These are phyloP conservation scores for Populus hybrid DNA, from an alignment of 441 rosid genomes.

Conservation along the genomic window DNA sequence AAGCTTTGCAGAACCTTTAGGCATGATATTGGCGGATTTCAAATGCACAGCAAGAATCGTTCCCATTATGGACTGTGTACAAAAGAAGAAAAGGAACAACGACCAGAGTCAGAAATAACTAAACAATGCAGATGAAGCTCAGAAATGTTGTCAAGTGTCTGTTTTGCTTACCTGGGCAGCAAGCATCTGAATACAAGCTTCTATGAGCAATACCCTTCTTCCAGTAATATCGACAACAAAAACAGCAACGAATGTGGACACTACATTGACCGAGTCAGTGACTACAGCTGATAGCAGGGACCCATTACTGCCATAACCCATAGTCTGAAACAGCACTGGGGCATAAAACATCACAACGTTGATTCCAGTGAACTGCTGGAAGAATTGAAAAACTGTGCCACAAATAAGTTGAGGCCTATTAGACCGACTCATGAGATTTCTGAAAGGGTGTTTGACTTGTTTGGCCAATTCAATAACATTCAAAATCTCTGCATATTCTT, in stretches of 20 bases:
- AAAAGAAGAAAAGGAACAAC: not conserved
- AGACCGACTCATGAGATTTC: slow-evolving; percentile 31
- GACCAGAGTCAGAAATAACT: not conserved
- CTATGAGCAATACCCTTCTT: slow-evolving; percentile 38
- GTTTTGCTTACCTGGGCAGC: slow-evolving; percentile 41
- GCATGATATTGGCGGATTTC: slow-evolving; percentile 34
- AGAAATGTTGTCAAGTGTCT: not conserved
- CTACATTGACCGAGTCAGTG: slow-evolving; percentile 40
- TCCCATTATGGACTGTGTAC: slow-evolving; percentile 35
- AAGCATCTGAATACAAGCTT: slow-evolving; percentile 43
- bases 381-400: slow-evolving; percentile 50
- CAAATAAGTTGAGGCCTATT: slow-evolving; percentile 46
- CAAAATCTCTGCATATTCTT: slow-evolving; percentile 48
- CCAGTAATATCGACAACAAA: slow-evolving; percentile 42
- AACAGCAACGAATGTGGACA: slow-evolving; percentile 36
- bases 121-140: not conserved
- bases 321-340: slow-evolving; percentile 67
- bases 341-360: slow-evolving; percentile 81
- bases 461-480: slow-evolving; percentile 42
- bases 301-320: slow-evolving; percentile 54
- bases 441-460: slow-evolving; percentile 38
- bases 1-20: slow-evolving; percentile 2
- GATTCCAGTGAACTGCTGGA: slow-evolving; percentile 78
- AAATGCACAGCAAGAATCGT: slow-evolving; percentile 26
- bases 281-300: slow-evolving; percentile 53